phyloP scores from a whole-genome alignment of 108 stramenopile species.

The Pseudonitzschia multistriata region DNA sequence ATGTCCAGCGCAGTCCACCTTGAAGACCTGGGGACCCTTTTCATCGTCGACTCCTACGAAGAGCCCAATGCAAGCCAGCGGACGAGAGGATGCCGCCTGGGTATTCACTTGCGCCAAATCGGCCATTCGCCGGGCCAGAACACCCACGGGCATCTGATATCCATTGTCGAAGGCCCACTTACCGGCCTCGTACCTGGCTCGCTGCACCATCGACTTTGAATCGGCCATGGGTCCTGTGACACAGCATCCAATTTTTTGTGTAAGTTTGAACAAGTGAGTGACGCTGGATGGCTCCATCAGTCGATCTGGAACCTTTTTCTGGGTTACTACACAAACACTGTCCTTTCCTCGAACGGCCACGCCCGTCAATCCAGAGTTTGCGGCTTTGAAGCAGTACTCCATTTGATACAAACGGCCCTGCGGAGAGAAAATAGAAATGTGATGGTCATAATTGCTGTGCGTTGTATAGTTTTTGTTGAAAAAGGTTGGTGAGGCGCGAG shows the following conservation, averaged over 20 bases:
- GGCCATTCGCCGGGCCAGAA: slow-evolving; percentile 94
- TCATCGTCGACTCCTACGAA: slow-evolving; percentile 97
- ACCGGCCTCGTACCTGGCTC: slow-evolving; percentile 93
- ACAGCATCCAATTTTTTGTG: slow-evolving; percentile 86
- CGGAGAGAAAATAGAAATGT: slow-evolving; percentile 98
- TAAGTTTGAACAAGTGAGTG: slow-evolving; percentile 86
- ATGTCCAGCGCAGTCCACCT: slow-evolving; percentile 99
- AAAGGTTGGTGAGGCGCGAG: neutral
- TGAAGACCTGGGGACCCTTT: slow-evolving; percentile 91
- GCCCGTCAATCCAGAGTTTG: slow-evolving; percentile 91
- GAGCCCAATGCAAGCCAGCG: slow-evolving; percentile 86
- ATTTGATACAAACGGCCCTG: slow-evolving; percentile 99
- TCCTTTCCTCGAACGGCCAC: slow-evolving; percentile 93
- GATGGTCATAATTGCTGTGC: slow-evolving; percentile 88
- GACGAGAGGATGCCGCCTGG: slow-evolving; percentile 91
- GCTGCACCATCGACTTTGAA: slow-evolving; percentile 80
- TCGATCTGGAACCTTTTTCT: slow-evolving; percentile 97
- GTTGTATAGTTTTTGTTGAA: neutral
- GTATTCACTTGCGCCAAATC: slow-evolving; percentile 98
- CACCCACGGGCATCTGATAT: slow-evolving; percentile 87
- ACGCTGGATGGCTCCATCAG: slow-evolving; percentile 90
- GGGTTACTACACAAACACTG: slow-evolving; percentile 90
- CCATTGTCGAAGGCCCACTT: slow-evolving; percentile 96
- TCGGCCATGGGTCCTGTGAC: slow-evolving; percentile 94
- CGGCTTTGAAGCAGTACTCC: slow-evolving; percentile 99